Percentiles rank a stretch among this genome's conserved stretches.
Conservation (phyloP, 2,329 filamentous ascomycete genomes). For the Lasiodiplodia sp. region DNA sequence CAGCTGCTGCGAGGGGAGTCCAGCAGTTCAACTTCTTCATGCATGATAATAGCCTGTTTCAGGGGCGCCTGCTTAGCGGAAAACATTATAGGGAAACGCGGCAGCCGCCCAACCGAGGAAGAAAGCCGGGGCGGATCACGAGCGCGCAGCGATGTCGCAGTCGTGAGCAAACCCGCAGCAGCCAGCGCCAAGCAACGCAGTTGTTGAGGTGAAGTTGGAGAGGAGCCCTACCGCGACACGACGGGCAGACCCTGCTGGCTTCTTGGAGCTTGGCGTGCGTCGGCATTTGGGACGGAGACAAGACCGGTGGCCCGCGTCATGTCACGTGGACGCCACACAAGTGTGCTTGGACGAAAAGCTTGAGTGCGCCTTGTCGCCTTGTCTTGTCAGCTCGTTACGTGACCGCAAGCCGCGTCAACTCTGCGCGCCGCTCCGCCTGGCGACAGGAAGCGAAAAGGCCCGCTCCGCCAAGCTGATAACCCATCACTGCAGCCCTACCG, state of each 20-base stretch:
- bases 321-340: neutral
- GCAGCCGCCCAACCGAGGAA: neutral
- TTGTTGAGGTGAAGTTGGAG: neutral
- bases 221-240: neutral
- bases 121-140: neutral
- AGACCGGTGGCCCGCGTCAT: neutral
- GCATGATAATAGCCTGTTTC: neutral
- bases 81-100: neutral
- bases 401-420: neutral
- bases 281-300: neutral
- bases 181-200: neutral
- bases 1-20: neutral
- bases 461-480: conserved; percentile 8
- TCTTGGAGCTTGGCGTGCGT: too few relatives aligned
- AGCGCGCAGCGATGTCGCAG: neutral
- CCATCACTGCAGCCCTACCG: conserved; percentile 11
- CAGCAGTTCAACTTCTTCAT: conserved; percentile 18
- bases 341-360: neutral
- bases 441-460: neutral
- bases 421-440: neutral
- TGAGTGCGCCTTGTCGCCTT: neutral
- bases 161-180: neutral
- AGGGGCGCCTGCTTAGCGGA: conserved; percentile 3
- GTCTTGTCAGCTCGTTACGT: conserved; percentile 7
- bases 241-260: neutral